Evolutionary conservation across 768 basidiomycete genomes (phyloP).

Genomic region (Dacryopinax primogenitus): DNA sequence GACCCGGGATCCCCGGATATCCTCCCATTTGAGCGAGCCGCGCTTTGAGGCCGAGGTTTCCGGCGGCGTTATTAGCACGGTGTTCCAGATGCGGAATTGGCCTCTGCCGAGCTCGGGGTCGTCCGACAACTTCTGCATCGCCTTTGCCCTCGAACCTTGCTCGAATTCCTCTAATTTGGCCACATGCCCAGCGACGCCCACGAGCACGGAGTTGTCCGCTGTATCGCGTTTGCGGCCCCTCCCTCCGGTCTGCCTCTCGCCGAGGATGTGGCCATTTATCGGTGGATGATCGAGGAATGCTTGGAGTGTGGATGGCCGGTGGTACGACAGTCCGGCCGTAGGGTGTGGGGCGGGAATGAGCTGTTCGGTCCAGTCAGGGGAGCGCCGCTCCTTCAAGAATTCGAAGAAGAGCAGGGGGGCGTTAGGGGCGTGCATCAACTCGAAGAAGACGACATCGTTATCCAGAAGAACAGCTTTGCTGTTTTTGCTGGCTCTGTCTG

Average conservation of each 20-base stretch:
- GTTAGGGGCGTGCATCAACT: background rate
- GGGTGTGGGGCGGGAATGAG: constrained; percentile 1
- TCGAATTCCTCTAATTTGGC: background rate
- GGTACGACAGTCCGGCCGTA: background rate
- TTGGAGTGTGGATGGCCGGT: background rate
- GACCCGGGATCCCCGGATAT: background rate
- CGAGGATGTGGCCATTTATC: background rate
- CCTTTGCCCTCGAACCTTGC: background rate
- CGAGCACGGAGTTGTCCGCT: background rate
- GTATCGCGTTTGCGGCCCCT: background rate
- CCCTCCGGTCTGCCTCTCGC: background rate
- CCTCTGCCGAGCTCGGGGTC: background rate
- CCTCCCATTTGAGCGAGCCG: background rate
- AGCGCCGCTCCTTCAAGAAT: background rate
- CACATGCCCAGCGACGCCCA: background rate
- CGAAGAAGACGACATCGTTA: constrained; percentile 18
- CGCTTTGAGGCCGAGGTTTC: background rate
- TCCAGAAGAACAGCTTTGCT: constrained; percentile 12
- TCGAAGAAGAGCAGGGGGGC: background rate
- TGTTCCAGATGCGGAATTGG: background rate
- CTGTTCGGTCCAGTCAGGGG: background rate
- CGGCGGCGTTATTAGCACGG: background rate
- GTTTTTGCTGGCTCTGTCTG: constrained; percentile 7
- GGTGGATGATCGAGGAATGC: background rate
- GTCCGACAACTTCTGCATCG: background rate